phyloP scores from a whole-genome alignment of 2,329 filamentous ascomycete genomes.

The Xylaria sp. region DNA sequence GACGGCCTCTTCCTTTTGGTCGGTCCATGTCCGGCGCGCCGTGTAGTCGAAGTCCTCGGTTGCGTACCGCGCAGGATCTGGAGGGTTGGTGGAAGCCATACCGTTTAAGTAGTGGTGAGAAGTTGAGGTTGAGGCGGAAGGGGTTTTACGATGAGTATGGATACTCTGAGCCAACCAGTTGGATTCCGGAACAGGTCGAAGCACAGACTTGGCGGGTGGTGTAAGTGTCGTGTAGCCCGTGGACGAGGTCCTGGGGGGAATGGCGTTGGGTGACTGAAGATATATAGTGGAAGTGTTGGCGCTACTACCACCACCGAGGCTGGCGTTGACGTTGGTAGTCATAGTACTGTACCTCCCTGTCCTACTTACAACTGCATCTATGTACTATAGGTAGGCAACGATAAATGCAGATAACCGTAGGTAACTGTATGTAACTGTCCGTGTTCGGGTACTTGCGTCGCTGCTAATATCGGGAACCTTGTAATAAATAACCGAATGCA shows the following conservation, averaged over 20 bases:
- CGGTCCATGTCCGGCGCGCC: slow-evolving; percentile 68
- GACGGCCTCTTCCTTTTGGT: slow-evolving; percentile 80
- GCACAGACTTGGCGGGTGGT: slow-evolving; percentile 53
- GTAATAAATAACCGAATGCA: neutral
- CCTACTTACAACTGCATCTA: neutral
- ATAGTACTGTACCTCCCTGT: neutral
- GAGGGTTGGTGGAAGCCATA: slow-evolving; percentile 54
- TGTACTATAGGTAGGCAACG: neutral
- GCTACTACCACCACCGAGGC: slow-evolving; percentile 5
- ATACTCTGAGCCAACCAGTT: slow-evolving; percentile 65
- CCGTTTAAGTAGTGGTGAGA: slow-evolving; percentile 48
- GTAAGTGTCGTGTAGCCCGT: slow-evolving; percentile 57
- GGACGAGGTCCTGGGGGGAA: slow-evolving; percentile 79
- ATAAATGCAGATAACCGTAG: neutral
- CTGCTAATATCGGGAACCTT: neutral
- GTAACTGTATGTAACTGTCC: neutral
- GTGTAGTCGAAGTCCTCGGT: slow-evolving; percentile 65
- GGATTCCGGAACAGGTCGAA: slow-evolving; percentile 67
- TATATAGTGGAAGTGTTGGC: slow-evolving; percentile 27
- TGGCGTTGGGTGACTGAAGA: slow-evolving; percentile 69
- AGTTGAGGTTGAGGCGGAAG: slow-evolving; percentile 39
- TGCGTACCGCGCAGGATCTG: slow-evolving; percentile 64
- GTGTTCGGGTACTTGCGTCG: neutral
- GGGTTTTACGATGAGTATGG: slow-evolving; percentile 47
- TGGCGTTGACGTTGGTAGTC: slow-evolving; percentile 36